Evolutionary conservation across 176 grass and related monocot species (phyloP).

Genomic region (Raddia guianensis): DNA sequence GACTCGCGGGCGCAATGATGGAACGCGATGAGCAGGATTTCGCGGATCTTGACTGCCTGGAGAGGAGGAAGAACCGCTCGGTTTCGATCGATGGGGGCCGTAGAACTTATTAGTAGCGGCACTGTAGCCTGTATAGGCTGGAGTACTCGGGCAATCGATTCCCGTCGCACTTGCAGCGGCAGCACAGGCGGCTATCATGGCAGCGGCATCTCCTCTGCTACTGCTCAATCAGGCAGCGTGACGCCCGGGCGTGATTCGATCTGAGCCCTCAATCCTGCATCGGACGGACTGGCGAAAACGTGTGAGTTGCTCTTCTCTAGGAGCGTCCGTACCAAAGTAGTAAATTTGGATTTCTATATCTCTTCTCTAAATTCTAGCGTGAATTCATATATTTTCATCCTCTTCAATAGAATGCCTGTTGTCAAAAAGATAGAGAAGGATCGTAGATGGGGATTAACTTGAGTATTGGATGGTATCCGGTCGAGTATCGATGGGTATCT

Average conservation of each 20-base stretch:
- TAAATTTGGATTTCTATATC: no score
- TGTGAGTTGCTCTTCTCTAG: no score
- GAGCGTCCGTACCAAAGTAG: no score
- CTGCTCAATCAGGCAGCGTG: background rate
- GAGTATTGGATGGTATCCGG: no score
- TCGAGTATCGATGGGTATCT: no score
- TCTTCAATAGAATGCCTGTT: no score
- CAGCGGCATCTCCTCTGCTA: background rate
- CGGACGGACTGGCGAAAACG: no score
- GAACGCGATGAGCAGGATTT: conserved; percentile 39
- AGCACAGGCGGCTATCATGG: background rate
- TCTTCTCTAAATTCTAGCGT: no score
- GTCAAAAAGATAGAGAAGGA: no score
- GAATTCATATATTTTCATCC: no score
- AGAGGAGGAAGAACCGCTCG: conserved; percentile 2
- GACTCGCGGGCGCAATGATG: conserved; percentile 52
- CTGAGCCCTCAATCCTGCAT: background rate
- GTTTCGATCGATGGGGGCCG: background rate
- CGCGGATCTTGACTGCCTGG: conserved; percentile 53
- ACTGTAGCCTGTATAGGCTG: background rate
- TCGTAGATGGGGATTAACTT: no score
- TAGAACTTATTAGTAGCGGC: background rate
- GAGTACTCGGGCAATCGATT: conserved; percentile 24
- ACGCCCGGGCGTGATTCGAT: background rate
- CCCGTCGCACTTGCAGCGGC: background rate